These are phyloP conservation scores for Sphagnum magellanicum DNA, from an alignment of 228 moss, liverwort and hornwort species.

Conservation along the genomic window DNA sequence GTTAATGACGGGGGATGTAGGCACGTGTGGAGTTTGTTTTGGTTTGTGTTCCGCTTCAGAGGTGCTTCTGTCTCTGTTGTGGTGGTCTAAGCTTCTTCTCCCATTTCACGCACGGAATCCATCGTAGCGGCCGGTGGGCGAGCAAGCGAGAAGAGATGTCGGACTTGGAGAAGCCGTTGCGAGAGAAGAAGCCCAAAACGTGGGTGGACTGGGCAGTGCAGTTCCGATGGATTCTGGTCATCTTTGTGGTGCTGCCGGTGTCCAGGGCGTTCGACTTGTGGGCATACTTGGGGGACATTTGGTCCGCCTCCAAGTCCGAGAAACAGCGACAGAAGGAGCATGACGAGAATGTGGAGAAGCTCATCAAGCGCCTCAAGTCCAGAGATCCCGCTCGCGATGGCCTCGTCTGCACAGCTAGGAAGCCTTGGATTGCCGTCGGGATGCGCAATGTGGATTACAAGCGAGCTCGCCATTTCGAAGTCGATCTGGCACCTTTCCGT, in stretches of 20 bases:
- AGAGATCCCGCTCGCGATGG: slow-evolving; percentile 74
- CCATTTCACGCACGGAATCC: no score
- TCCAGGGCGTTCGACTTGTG: slow-evolving; percentile 67
- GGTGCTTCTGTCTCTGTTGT: no score
- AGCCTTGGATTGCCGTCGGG: slow-evolving; percentile 95
- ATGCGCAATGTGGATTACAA: slow-evolving; percentile 99
- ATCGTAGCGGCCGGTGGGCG: no score
- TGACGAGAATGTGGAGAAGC: slow-evolving; percentile 70
- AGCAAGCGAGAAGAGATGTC: slow-evolving; percentile 30
- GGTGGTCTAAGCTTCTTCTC: no score
- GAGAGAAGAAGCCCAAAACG: slow-evolving; percentile 47
- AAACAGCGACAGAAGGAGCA: slow-evolving; percentile 81
- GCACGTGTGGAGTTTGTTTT: no score
- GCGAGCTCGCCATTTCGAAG: slow-evolving; percentile 91
- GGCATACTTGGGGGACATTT: slow-evolving; percentile 55
- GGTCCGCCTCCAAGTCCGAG: slow-evolving; percentile 77
- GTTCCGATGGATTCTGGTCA: slow-evolving; percentile 89
- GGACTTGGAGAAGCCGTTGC: slow-evolving; percentile 65
- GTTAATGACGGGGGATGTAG: no score
- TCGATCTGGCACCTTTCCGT: slow-evolving; percentile 77
- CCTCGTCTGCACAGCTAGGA: slow-evolving; percentile 83
- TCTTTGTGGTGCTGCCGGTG: slow-evolving; percentile 76
- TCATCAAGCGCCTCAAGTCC: slow-evolving; percentile 75
- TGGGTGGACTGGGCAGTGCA: slow-evolving; percentile 94
- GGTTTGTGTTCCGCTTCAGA: no score